These are phyloP conservation scores for Trebouxia gelatinosa DNA, from an alignment of 163 green algal genomes.

Conservation along the genomic window DNA sequence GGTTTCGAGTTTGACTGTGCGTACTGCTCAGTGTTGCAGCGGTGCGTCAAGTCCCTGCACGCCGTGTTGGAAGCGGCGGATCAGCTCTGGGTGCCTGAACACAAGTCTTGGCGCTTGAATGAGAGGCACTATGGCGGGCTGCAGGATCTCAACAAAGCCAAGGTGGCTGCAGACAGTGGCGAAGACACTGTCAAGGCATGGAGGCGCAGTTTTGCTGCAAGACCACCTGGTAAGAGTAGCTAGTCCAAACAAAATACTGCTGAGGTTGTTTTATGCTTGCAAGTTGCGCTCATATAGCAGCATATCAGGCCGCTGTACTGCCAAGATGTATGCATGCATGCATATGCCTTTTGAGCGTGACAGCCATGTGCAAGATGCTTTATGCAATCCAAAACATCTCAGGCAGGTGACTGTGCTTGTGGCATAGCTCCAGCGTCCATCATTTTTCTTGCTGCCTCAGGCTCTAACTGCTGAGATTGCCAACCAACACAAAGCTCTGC, in stretches of 20 bases:
- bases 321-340: no score
- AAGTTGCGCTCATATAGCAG: no score
- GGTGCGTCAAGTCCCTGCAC: conserved; percentile 4
- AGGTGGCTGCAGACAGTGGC: not conserved
- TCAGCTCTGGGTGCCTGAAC: conserved; percentile 4
- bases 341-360: no score
- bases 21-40: not conserved
- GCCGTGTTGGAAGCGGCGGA: not conserved
- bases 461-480: conserved; percentile 35
- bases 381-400: no score
- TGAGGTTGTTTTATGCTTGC: no score
- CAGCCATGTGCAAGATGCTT: no score
- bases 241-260: no score
- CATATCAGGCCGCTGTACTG: no score
- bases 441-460: no score
- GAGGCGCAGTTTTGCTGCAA: conserved; percentile 2
- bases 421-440: no score
- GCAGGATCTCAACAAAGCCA: not conserved
- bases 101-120: conserved; percentile 11
- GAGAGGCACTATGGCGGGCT: conserved; percentile 5
- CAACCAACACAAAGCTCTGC: conserved; percentile 42
- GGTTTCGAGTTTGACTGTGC: conserved; percentile 1
- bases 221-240: conserved; percentile 1
- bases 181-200: not conserved
- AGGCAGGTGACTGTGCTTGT: no score